Percentiles rank a stretch among this genome's conserved stretches.
Conservation (phyloP, 441 rosid species). For the Euphorbia corollata region DNA sequence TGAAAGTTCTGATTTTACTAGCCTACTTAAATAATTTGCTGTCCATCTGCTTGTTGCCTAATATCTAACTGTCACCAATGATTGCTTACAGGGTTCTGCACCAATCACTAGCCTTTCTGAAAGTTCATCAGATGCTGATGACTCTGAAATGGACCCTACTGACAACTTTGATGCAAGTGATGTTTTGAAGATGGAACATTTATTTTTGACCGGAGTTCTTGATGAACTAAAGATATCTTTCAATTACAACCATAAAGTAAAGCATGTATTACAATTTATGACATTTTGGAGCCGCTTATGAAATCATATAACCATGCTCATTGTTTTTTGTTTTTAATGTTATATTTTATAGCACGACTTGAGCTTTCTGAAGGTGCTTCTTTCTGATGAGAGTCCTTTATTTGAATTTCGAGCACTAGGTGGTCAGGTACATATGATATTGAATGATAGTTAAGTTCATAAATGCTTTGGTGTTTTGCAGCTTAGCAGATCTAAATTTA, state of each 20-base stretch:
- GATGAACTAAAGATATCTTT: conserved; percentile 85
- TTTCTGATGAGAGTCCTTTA: conserved; percentile 63
- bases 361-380: conserved; percentile 66
- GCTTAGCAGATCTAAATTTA: conserved; percentile 22
- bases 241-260: conserved; percentile 64
- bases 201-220: conserved; percentile 80
- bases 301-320: conserved; percentile 29
- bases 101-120: conserved; percentile 82
- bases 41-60: not conserved
- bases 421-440: conserved; percentile 64
- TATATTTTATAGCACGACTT: conserved; percentile 39
- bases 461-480: conserved; percentile 18
- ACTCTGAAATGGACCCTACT: conserved; percentile 54
- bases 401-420: conserved; percentile 92
- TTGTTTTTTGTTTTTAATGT: conserved; percentile 6
- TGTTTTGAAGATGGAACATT: conserved; percentile 46
- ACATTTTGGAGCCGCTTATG: conserved; percentile 19
- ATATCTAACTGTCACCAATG: conserved; percentile 9
- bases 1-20: not conserved
- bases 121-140: conserved; percentile 76
- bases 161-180: conserved; percentile 35
- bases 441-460: conserved; percentile 15
- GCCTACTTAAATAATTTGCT: not conserved
- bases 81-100: conserved; percentile 60
- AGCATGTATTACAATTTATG: conserved; percentile 14